phyloP scores from a whole-genome alignment of 73 alveolate species.

The Tetrahymena borealis region DNA sequence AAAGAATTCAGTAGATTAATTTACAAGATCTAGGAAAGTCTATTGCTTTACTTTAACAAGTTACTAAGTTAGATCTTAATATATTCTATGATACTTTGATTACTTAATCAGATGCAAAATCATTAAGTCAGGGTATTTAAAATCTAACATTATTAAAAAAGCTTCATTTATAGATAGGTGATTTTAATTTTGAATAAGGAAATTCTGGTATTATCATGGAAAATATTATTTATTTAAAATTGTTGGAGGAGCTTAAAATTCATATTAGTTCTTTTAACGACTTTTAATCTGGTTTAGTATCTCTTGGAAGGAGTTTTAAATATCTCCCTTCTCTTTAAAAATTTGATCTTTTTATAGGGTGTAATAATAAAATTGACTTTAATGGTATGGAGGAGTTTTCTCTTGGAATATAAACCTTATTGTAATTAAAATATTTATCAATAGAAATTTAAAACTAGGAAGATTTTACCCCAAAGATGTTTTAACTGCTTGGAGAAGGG shows the following conservation, averaged over 20 bases:
- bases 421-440: too few relatives aligned
- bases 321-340: too few relatives aligned
- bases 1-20: background rate
- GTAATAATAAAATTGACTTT: too few relatives aligned
- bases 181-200: background rate
- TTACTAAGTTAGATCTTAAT: background rate
- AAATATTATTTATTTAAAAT: background rate
- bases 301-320: too few relatives aligned
- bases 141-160: background rate
- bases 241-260: background rate
- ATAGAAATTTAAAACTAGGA: too few relatives aligned
- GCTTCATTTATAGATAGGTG: background rate
- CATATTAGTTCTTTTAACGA: background rate
- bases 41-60: background rate
- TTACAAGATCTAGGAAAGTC: background rate
- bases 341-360: too few relatives aligned
- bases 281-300: too few relatives aligned
- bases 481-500: too few relatives aligned
- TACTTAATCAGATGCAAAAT: background rate
- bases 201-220: background rate
- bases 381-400: too few relatives aligned
- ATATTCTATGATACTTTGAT: background rate
- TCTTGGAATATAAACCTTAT: too few relatives aligned
- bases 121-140: background rate
- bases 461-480: too few relatives aligned